Conservation (phyloP, 352 stramenopile genomes). For the Nothophytophthora sp. region DNA sequence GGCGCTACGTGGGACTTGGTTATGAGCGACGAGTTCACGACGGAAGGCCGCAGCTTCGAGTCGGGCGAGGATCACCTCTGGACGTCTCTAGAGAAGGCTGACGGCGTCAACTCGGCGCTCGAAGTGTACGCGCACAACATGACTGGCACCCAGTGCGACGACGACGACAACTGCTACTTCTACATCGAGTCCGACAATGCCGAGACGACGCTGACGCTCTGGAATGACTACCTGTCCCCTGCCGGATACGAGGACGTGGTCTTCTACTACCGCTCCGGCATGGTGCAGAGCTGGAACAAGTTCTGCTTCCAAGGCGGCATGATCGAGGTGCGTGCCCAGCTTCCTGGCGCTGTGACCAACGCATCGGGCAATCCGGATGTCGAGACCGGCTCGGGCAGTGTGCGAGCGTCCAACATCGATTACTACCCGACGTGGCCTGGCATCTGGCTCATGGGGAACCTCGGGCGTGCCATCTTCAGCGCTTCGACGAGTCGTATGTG, state of each 20-base stretch:
- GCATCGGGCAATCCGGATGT: conserved; percentile 50
- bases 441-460: conserved; percentile 96
- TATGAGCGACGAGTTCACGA: conserved; percentile 83
- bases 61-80: conserved; percentile 94
- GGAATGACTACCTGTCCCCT: conserved; percentile 62
- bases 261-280: conserved; percentile 63
- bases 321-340: conserved; percentile 84
- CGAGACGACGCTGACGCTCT: conserved; percentile 44
- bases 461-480: conserved; percentile 96
- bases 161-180: conserved; percentile 57
- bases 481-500: conserved; percentile 93
- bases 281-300: conserved; percentile 93
- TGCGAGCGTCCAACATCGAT: conserved; percentile 17
- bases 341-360: conserved; percentile 78
- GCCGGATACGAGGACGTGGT: conserved; percentile 47
- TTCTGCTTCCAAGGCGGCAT: conserved; percentile 93
- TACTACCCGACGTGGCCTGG: conserved; percentile 91
- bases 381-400: conserved; percentile 23
- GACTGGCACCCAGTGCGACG: conserved; percentile 58
- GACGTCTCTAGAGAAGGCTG: conserved; percentile 83
- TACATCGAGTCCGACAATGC: conserved; percentile 55
- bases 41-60: conserved; percentile 75
- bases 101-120: conserved; percentile 72
- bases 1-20: conserved; percentile 61
- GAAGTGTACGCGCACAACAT: conserved; percentile 79